Percentiles rank a stretch among this genome's conserved stretches.
Conservation (phyloP, 805 yeast species). For the Lachancea lanzarotensis region DNA sequence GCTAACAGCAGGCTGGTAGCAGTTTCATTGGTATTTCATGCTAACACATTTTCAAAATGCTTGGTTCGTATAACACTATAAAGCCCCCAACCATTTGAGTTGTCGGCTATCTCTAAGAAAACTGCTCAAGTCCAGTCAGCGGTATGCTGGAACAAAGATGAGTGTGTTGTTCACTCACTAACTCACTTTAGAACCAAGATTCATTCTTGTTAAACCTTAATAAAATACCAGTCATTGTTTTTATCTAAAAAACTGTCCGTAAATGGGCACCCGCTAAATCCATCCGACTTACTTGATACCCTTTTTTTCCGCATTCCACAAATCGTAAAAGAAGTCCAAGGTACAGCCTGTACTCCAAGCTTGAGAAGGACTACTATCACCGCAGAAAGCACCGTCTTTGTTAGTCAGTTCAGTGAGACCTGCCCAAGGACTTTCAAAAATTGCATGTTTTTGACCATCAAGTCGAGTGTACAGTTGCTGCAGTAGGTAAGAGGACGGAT, state of each 20-base stretch:
- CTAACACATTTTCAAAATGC: too few species aligned
- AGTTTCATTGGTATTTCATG: too few species aligned
- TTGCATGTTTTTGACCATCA: slow-evolving; percentile 60
- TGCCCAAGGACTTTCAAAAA: slow-evolving; percentile 78
- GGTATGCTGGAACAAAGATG: too few species aligned
- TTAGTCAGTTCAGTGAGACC: slow-evolving; percentile 91
- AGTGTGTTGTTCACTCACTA: too few species aligned
- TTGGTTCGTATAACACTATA: too few species aligned
- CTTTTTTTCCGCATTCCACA: slow-evolving; percentile 34
- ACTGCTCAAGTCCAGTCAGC: too few species aligned
- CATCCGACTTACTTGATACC: background rate
- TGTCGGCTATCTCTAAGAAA: too few species aligned
- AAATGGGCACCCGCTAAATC: background rate
- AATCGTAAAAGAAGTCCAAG: slow-evolving; percentile 69
- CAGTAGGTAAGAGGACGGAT: slow-evolving; percentile 46
- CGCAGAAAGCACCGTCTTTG: slow-evolving; percentile 73
- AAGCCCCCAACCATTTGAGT: too few species aligned
- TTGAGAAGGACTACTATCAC: slow-evolving; percentile 90
- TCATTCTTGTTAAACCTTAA: too few species aligned
- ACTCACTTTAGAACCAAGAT: too few species aligned
- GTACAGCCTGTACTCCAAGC: slow-evolving; percentile 94
- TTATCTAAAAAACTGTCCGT: background rate
- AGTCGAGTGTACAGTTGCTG: slow-evolving; percentile 57
- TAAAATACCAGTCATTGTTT: background rate
- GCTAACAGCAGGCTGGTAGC: too few species aligned